Base-by-base conservation (phyloP, 2,329 filamentous ascomycete species). In the Cryoendolithus antarcticus region DNA sequence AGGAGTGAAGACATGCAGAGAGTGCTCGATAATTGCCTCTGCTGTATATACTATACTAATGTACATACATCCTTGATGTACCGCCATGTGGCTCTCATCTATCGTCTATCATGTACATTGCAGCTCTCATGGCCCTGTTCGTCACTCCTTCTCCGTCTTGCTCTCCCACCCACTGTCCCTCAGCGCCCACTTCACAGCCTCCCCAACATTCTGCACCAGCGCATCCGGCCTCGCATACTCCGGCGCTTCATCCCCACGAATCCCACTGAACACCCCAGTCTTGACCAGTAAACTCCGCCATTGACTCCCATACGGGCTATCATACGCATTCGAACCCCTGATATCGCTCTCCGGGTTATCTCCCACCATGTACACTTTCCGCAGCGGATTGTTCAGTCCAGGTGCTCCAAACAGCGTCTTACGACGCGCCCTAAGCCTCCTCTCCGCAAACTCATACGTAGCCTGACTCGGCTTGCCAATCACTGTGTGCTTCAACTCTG, bases 351-450 rank as follows among this genome's bases (percentile, higher is more conserved):
- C 85, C 4, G 66, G 67, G 42, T 70, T 71, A 41, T 70, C 67
- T 1, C 91, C 91, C 32, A 96, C 75, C 89, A 96, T 96, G 62
- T 93, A 96, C 8, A 96, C 86, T 32, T 71, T 74, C 52, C 70
- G 69, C 40, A 94, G 61, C n/a, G 71, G 69, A 12, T 44, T 48
- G 39, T 46, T 46, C 34, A 57, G 34, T 2, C 54, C 54, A 30
- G 41, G 47, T 11, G 52, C 56, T 44, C 46, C 51, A 35, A 77
- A 64, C 15, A 75, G 43, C 10, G 61, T 55, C 13, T 66, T 60
- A 12, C 81, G 68, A 56, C 83, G 77, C 42, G 63, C 62, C 38
- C 75, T 63, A 37, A 96, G 67, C 37, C 83, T 72, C 37, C 74
- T 70, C 63, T 95, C 84, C 0, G 89, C 89, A 54, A 83, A 96